Evolutionary conservation across 73 alveolate species (phyloP), one percentile per base, ranked within the genome.

Genomic region (Effrenium voratum): DNA sequence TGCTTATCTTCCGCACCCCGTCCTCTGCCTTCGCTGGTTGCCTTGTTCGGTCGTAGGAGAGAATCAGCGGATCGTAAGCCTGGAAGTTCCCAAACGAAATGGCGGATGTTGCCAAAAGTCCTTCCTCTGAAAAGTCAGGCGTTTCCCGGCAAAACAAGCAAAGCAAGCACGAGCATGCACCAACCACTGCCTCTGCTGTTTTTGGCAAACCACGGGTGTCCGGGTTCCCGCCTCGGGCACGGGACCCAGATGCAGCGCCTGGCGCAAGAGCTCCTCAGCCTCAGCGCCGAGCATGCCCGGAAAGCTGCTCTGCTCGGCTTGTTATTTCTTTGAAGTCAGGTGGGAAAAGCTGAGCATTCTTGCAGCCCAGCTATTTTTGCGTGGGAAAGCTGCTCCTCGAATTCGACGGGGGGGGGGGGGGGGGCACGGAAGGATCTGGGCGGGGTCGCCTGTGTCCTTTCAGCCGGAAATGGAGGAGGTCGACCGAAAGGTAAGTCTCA

Each of bases 241-340:
- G 24, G 84, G 95, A 0, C 95, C 85, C 41, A 60, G 77, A 2
- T 47, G 75, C 32, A 88, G 55, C 32, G 95, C 95, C 72, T 63
- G 80, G 5, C 80, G 84, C 72, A 88, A 50, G 50, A 88, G 52
- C 52, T 88, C 95, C 28, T 88, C 95, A 34, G 95, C 95, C 85
- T 77, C 28, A 77, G 88, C 45, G 2, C 66, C 43, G 0, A 1
- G 49, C 91, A n/a, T 81, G 30, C 49, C 47, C 91, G 60, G 73
- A 81, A 26, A 81, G 91, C 73, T n/a, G n/a, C n/a, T n/a, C n/a
- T n/a, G n/a, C n/a, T n/a, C n/a, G n/a, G n/a, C n/a, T n/a, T n/a
- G n/a, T n/a, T n/a, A n/a, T n/a, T n/a, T n/a, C n/a, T n/a, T n/a
- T n/a, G n/a, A n/a, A n/a, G n/a, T n/a, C n/a, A n/a, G n/a, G n/a